phyloP scores from a whole-genome alignment of 2,329 filamentous ascomycete species.

The Colletotrichum orchidophilum region DNA sequence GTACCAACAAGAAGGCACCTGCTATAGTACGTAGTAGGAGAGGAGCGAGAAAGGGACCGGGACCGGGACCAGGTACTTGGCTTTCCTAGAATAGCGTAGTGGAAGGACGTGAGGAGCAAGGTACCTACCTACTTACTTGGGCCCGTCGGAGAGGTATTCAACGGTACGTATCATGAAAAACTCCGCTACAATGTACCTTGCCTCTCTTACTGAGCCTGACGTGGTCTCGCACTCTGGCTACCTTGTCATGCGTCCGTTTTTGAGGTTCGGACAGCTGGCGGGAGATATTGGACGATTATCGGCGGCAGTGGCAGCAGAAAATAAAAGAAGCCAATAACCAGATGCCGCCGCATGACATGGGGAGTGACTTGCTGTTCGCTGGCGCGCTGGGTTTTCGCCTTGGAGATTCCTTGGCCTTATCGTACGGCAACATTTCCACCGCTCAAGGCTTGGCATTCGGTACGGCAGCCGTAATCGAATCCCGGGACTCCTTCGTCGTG shows the following conservation, averaged over 20 bases:
- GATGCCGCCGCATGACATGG: neutral
- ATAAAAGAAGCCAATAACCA: neutral
- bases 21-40: neutral
- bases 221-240: neutral
- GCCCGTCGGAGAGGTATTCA: neutral
- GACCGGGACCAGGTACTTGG: neutral
- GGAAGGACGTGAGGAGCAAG: neutral
- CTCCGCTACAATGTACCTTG: too few relatives aligned
- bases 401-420: constrained; percentile 15
- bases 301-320: neutral
- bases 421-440: constrained; percentile 19
- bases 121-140: too few relatives aligned
- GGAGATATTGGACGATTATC: neutral
- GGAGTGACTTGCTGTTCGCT: neutral
- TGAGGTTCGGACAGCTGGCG: neutral
- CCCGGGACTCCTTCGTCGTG: neutral
- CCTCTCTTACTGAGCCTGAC: neutral
- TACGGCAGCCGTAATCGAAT: neutral
- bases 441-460: neutral
- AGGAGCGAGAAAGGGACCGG: constrained; percentile 7
- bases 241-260: neutral
- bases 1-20: neutral
- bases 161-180: neutral
- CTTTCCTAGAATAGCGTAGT: constrained; percentile 9
- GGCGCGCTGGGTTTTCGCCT: neutral